Percentiles rank a stretch among this genome's conserved stretches.
Conservation (phyloP, 805 yeast genomes). For the Zygotorulaspora sp. region DNA sequence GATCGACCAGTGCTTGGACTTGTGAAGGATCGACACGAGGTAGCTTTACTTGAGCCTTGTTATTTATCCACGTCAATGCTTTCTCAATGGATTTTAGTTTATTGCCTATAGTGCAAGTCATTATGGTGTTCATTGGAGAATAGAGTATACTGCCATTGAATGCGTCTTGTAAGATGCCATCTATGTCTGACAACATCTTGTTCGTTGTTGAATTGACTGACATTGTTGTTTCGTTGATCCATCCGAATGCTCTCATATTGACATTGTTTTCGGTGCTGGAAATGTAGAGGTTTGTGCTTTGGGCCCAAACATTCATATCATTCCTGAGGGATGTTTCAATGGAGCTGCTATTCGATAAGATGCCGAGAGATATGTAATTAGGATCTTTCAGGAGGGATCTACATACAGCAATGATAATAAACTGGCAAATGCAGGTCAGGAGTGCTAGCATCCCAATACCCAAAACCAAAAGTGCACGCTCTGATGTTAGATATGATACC, state of each 20-base stretch:
- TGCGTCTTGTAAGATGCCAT: conserved; percentile 49
- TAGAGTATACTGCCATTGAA: conserved; percentile 69
- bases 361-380: conserved; percentile 1
- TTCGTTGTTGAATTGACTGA: conserved; percentile 58
- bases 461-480: conserved; percentile 47
- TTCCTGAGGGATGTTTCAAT: conserved; percentile 24
- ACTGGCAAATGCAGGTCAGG: conserved; percentile 51
- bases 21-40: conserved; percentile 38
- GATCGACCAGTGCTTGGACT: conserved; percentile 16
- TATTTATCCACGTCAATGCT: conserved; percentile 68
- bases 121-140: conserved; percentile 57
- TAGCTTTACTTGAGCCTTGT: conserved; percentile 8
- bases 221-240: conserved; percentile 54
- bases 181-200: conserved; percentile 54
- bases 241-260: conserved; percentile 63
- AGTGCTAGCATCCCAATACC: conserved; percentile 56
- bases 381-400: conserved; percentile 6
- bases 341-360: conserved; percentile 6
- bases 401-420: conserved; percentile 38
- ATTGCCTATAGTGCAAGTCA: conserved; percentile 74
- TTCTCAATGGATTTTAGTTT: conserved; percentile 61
- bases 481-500: conserved; percentile 45
- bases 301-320: conserved; percentile 47
- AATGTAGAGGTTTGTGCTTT: conserved; percentile 53
- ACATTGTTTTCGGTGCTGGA: conserved; percentile 44